A percentile compares a stretch with the other conserved stretches of the same genome.
phyloP scores from a whole-genome alignment of 108 stramenopile species.

The Poteriospumella lacustris region DNA sequence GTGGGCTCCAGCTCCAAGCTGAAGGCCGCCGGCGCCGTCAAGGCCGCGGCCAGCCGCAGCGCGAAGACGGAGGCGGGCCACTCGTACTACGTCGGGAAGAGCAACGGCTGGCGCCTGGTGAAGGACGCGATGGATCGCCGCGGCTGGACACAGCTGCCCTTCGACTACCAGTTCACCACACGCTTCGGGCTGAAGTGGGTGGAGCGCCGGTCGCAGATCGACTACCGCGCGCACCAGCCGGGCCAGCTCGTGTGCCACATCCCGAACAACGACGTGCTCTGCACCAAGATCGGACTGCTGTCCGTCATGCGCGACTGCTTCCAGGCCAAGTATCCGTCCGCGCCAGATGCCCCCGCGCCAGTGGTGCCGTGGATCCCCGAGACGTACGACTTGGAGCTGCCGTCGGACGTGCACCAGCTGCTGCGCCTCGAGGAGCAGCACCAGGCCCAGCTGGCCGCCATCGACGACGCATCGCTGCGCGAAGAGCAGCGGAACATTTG shows the following conservation, averaged over 20 bases:
- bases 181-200: conserved; percentile 39
- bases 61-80: not conserved
- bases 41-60: not conserved
- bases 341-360: not conserved
- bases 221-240: conserved; percentile 28
- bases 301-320: conserved; percentile 10
- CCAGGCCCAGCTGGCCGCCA: not conserved
- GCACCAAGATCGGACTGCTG: conserved; percentile 33
- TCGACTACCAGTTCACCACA: conserved; percentile 29
- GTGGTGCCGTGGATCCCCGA: conserved; percentile 1
- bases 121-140: conserved; percentile 19
- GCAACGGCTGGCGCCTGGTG: conserved; percentile 36
- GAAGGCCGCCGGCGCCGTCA: not conserved
- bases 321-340: not conserved
- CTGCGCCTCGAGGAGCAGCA: not conserved
- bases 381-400: not conserved
- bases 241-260: conserved; percentile 43
- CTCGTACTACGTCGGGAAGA: conserved; percentile 34
- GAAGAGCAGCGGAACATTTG: not conserved
- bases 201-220: conserved; percentile 32
- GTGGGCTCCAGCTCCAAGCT: not conserved
- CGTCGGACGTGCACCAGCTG: not conserved
- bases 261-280: conserved; percentile 34
- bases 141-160: conserved; percentile 33
- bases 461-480: not conserved